A percentile compares a stretch with the other conserved stretches of the same genome.
These are phyloP conservation scores for Salvia rosmarinus DNA, from an alignment of 257 asterid species.

Conservation along the genomic window DNA sequence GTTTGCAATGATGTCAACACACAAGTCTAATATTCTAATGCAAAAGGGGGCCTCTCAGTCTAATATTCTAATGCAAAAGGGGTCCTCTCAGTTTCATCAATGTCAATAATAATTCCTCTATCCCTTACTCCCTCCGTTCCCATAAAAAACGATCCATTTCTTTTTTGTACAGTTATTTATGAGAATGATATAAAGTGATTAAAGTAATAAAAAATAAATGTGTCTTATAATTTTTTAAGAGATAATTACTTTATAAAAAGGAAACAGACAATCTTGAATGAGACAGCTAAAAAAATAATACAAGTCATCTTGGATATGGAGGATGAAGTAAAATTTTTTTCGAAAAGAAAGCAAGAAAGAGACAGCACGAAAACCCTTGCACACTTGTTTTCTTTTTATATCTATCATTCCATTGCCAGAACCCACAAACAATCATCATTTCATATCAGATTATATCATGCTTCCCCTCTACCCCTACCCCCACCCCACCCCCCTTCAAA, in stretches of 20 bases:
- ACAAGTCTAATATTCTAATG: neutral
- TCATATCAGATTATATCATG: neutral
- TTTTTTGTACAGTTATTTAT: too few relatives aligned
- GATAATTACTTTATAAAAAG: too few relatives aligned
- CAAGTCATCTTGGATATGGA: too few relatives aligned
- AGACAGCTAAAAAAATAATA: too few relatives aligned
- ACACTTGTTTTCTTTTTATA: neutral
- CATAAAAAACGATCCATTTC: too few relatives aligned
- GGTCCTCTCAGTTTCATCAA: slow-evolving; percentile 41
- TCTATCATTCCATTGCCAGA: slow-evolving; percentile 22
- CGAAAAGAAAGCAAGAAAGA: slow-evolving; percentile 28
- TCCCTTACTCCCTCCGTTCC: too few relatives aligned
- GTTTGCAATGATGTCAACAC: slow-evolving; percentile 40
- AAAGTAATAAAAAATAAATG: too few relatives aligned
- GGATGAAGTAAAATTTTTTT: neutral
- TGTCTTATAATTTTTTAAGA: too few relatives aligned
- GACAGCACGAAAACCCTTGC: slow-evolving; percentile 47
- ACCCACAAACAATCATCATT: slow-evolving; percentile 46
- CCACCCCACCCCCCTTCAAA: neutral
- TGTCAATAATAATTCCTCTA: slow-evolving; percentile 31
- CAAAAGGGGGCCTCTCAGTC: too few relatives aligned
- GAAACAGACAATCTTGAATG: too few relatives aligned
- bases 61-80: slow-evolving; percentile 32
- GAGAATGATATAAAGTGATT: too few relatives aligned
- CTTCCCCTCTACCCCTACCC: neutral